A percentile compares a stretch with the other conserved stretches of the same genome.
phyloP scores from a whole-genome alignment of 257 asterid genomes.

The Ligustrum vulgare region DNA sequence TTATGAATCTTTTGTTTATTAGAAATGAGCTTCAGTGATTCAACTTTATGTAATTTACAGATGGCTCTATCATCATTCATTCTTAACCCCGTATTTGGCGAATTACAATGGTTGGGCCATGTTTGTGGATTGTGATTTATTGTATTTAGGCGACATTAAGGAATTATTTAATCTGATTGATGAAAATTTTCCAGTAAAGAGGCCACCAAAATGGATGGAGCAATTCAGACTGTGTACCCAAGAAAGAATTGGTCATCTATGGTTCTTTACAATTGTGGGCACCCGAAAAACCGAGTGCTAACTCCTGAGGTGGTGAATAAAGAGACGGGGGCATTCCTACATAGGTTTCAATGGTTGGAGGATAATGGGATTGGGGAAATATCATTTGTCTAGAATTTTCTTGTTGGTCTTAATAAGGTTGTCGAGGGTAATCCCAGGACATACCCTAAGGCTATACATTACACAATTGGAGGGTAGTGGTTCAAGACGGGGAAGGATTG shows the following conservation, averaged over 20 bases:
- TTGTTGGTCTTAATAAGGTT: slow-evolving; percentile 72
- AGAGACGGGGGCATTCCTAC: slow-evolving; percentile 79
- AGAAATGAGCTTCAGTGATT: too few species aligned
- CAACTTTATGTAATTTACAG: too few species aligned
- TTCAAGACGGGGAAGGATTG: slow-evolving; percentile 89
- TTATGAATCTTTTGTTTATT: too few species aligned
- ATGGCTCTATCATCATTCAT: too few species aligned
- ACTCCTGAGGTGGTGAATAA: slow-evolving; percentile 78
- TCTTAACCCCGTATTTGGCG: slow-evolving; percentile 69
- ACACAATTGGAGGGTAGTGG: slow-evolving; percentile 93
- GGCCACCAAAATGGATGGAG: slow-evolving; percentile 88
- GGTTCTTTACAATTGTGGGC: slow-evolving; percentile 85
- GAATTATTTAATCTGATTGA: slow-evolving; percentile 56
- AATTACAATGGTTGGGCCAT: slow-evolving; percentile 78
- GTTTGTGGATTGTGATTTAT: slow-evolving; percentile 89
- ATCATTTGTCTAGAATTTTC: slow-evolving; percentile 83
- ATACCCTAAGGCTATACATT: slow-evolving; percentile 73
- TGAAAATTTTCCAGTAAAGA: slow-evolving; percentile 78
- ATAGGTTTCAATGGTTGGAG: slow-evolving; percentile 81
- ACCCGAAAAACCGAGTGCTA: slow-evolving; percentile 53
- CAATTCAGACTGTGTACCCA: slow-evolving; percentile 77
- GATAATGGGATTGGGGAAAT: slow-evolving; percentile 81
- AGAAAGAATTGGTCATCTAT: slow-evolving; percentile 96
- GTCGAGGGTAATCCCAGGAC: slow-evolving; percentile 61
- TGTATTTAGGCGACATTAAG: slow-evolving; percentile 68